Percentiles rank a stretch among this genome's conserved stretches.
These are phyloP conservation scores for Cryptomeria japonica DNA, from an alignment of 75 land plant species.

Conservation along the genomic window DNA sequence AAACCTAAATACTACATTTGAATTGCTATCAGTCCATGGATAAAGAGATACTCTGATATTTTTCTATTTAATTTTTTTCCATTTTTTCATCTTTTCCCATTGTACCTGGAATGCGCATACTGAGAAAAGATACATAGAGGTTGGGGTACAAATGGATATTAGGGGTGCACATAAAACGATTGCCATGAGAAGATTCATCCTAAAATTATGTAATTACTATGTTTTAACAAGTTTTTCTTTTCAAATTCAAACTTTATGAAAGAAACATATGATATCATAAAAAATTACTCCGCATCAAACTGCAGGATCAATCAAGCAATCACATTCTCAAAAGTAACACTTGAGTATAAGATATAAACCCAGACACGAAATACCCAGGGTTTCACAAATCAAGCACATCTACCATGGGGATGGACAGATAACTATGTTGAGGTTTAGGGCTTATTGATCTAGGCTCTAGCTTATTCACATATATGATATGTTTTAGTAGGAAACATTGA, in stretches of 20 bases:
- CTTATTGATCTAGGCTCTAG: background rate
- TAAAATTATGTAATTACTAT: no score
- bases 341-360: background rate
- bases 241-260: background rate
- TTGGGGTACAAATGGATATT: background rate
- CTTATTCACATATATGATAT: background rate
- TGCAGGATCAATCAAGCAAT: no score
- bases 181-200: background rate
- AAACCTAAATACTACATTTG: no score
- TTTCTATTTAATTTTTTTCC: no score
- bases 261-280: no score
- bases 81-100: no score
- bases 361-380: background rate
- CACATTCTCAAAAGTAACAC: no score
- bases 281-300: no score
- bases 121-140: background rate
- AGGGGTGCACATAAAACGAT: background rate
- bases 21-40: no score
- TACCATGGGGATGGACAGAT: background rate
- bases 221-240: no score
- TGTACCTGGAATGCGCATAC: background rate
- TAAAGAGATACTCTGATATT: no score
- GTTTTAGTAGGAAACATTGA: background rate
- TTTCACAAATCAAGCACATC: background rate
- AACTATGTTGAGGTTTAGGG: background rate